Evolutionary conservation across 2,329 filamentous ascomycete species (phyloP).

Genomic region (Aspergillus sp.): DNA sequence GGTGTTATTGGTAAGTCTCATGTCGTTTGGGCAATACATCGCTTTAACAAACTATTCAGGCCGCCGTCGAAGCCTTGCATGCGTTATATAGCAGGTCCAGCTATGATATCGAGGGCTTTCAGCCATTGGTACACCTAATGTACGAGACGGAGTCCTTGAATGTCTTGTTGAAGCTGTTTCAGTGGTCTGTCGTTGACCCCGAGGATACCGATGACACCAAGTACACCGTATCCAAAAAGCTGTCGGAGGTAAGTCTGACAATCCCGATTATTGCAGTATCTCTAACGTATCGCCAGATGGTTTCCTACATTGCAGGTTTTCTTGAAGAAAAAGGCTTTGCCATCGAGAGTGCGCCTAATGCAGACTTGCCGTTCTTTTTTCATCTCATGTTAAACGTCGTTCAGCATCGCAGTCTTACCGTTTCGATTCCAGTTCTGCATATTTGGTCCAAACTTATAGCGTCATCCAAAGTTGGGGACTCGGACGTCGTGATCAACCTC

Average conservation of each 20-base stretch:
- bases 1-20: conserved; percentile 69
- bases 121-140: conserved; percentile 76
- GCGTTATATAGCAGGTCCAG: conserved; percentile 76
- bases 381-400: conserved; percentile 78
- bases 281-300: conserved; percentile 60
- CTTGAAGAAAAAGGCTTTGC: conserved; percentile 75
- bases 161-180: conserved; percentile 73
- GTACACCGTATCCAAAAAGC: conserved; percentile 89
- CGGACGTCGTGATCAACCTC: conserved; percentile 61
- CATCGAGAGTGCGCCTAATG: conserved; percentile 60
- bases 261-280: background rate
- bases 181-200: conserved; percentile 78
- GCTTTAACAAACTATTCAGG: conserved; percentile 53
- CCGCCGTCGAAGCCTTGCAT: conserved; percentile 81
- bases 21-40: conserved; percentile 1
- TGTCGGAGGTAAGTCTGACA: conserved; percentile 72
- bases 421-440: conserved; percentile 91
- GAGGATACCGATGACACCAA: conserved; percentile 88
- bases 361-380: conserved; percentile 76
- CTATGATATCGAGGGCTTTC: conserved; percentile 77
- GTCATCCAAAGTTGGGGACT: conserved; percentile 68
- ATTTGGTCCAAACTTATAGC: conserved; percentile 84
- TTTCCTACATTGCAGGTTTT: conserved; percentile 83
- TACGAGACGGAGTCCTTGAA: conserved; percentile 73
- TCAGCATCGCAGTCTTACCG: conserved; percentile 82